Evolutionary conservation across 2,329 filamentous ascomycete species (phyloP), one percentile per base, ranked within the genome.

Genomic region (Aspergillus fumigatus): DNA sequence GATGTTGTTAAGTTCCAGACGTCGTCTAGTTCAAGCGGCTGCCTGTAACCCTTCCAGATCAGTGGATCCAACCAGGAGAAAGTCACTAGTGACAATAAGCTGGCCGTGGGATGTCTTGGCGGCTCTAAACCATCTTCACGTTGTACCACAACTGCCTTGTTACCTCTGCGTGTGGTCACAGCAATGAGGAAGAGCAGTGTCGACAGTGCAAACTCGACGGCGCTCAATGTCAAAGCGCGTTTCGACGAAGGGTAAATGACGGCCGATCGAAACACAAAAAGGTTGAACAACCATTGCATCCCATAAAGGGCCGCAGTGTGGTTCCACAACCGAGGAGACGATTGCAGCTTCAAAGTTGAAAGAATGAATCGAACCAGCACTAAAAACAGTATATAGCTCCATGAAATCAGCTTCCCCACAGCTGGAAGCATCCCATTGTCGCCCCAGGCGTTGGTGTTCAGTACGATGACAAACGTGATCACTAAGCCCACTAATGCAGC

Each of bases 31-130:
- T 95, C 91, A 60, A 95, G 82, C 0, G 92, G 85, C 70, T 90
- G 86, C 70, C 86, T 88, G 80, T 92, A 97, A 14, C 94, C 94
- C 64, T 88, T 86, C 85, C 88, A 92, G 47, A 99, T 87, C 62
- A 99, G 88, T 0, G 87, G 77, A 73, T 97, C 92, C 21, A 97
- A 85, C 94, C 94, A 99, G 21, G 85, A 80, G 71, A 97, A 99
- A 2, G 91, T 94, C 23, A 87, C 86, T 48, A 95, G 80, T 2
- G 94, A 97, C 60, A 97, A 84, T 6, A 97, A 76, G 70, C 93
- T 97, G 1, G 94, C 92, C 40, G 90, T 80, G 6, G 92, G 90
- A 71, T 99, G 92, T 60, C 84, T 86, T 3, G 92, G 93, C 21
- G 94, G 94, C 67, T 93, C 85, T 52, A 99, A 84, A 32, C 88